Percentiles rank a stretch among this genome's conserved stretches.
Conservation (phyloP, 2,329 filamentous ascomycete species). For the Coccinonectria pachysandricola region DNA sequence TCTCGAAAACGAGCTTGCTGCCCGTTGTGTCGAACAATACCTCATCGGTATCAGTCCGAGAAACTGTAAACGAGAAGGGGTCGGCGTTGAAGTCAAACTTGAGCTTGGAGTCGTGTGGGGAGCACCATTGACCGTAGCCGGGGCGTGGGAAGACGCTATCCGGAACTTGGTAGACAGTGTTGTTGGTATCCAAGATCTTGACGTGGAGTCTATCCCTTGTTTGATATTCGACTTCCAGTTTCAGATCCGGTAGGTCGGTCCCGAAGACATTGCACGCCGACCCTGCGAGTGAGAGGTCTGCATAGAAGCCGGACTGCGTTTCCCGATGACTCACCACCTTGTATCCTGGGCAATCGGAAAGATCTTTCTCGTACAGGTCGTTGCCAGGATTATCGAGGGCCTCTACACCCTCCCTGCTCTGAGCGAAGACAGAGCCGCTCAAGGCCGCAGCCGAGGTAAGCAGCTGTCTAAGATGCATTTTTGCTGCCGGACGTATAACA, state of each 20-base stretch:
- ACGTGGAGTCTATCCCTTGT: constrained; percentile 53
- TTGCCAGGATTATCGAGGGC: constrained; percentile 9
- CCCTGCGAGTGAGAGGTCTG: constrained; percentile 60
- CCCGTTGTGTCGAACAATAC: constrained; percentile 62
- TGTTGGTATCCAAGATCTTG: constrained; percentile 59
- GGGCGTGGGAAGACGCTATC: constrained; percentile 54
- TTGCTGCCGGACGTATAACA: no score
- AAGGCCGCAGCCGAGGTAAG: constrained; percentile 7
- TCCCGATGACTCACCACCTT: constrained; percentile 48
- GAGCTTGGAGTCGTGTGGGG: constrained; percentile 30
- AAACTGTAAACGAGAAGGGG: constrained; percentile 60
- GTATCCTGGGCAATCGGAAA: constrained; percentile 53
- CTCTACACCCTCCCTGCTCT: constrained; percentile 12
- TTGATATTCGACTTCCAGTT: constrained; percentile 45
- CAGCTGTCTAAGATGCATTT: constrained; percentile 11
- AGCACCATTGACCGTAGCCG: constrained; percentile 14
- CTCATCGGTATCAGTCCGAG: constrained; percentile 27
- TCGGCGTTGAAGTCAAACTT: constrained; percentile 31
- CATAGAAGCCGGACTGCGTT: constrained; percentile 48
- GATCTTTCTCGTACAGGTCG: constrained; percentile 12
- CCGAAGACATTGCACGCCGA: constrained; percentile 68
- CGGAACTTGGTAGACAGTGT: constrained; percentile 65
- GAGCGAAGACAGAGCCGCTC: constrained; percentile 7
- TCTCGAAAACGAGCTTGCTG: constrained; percentile 60
- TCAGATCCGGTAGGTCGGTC: constrained; percentile 57